Conservation (phyloP, 2,329 filamentous ascomycete species). For the Phaeosphaeriaceae sp. region DNA sequence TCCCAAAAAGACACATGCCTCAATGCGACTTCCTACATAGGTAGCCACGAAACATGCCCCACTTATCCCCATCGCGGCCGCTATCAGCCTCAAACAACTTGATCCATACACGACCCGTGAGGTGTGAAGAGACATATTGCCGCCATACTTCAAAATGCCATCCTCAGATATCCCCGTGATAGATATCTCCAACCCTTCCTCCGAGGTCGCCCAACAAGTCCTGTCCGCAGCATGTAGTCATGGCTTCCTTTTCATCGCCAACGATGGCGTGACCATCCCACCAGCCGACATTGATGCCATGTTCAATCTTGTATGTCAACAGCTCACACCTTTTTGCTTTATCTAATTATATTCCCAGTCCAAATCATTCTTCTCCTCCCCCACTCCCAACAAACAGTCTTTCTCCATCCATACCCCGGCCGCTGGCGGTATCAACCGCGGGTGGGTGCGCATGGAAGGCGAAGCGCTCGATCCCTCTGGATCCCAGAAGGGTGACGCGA, state of each 20-base stretch:
- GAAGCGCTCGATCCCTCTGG: constrained; percentile 85
- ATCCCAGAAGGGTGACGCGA: constrained; percentile 73
- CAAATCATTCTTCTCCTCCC: constrained; percentile 73
- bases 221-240: constrained; percentile 81
- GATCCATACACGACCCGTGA: not conserved
- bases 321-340: too few relatives aligned
- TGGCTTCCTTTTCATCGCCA: constrained; percentile 90
- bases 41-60: not conserved
- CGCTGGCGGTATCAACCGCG: constrained; percentile 71
- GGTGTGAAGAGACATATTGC: not conserved
- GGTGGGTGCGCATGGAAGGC: constrained; percentile 86
- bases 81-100: not conserved
- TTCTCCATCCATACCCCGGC: constrained; percentile 74
- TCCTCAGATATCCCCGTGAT: constrained; percentile 73
- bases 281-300: constrained; percentile 70
- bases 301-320: constrained; percentile 71
- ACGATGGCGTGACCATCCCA: constrained; percentile 73
- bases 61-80: not conserved
- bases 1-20: too few relatives aligned
- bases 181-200: constrained; percentile 71
- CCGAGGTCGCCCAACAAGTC: constrained; percentile 70
- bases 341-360: too few relatives aligned
- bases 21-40: too few relatives aligned
- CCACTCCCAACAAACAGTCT: constrained; percentile 73
- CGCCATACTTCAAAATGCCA: not conserved